Evolutionary conservation across 192 early-diverging fungal species (phyloP).

Genomic region (Phlyctochytrium planicorne): DNA sequence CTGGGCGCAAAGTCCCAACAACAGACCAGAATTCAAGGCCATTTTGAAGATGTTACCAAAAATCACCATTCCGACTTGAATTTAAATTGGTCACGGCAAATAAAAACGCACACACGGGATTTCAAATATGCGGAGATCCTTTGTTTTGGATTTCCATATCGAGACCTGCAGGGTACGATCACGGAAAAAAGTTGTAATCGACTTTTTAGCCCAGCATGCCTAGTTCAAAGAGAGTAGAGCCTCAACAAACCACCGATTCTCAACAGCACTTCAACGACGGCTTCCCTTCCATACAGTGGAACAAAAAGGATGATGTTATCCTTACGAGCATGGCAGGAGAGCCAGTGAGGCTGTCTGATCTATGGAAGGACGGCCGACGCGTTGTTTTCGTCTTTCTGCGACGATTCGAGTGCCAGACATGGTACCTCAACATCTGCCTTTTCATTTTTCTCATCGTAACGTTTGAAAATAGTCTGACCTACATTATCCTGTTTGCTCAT

Average conservation of each 20-base stretch:
- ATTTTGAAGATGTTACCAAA: background rate
- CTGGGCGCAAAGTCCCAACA: background rate
- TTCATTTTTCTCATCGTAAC: too few species aligned
- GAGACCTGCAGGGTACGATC: too few species aligned
- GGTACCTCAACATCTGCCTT: too few species aligned
- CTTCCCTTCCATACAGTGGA: background rate
- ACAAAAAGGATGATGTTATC: background rate
- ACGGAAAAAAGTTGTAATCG: too few species aligned
- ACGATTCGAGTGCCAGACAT: constrained; percentile 5
- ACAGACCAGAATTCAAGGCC: background rate
- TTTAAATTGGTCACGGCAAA: too few species aligned
- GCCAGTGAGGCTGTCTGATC: background rate
- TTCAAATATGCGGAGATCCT: too few species aligned
- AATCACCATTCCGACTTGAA: background rate
- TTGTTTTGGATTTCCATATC: too few species aligned
- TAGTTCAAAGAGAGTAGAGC: too few species aligned
- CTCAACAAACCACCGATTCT: too few species aligned
- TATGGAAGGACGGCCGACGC: background rate
- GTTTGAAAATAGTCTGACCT: constrained; percentile 4
- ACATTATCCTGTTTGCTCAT: constrained; percentile 6
- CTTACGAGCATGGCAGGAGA: background rate
- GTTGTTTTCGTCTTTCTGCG: constrained; percentile 8
- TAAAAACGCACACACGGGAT: too few species aligned
- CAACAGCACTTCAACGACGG: background rate
- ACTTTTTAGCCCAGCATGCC: too few species aligned